Evolutionary conservation across 352 stramenopile species (phyloP), one percentile per base, ranked within the genome.

Genomic region (Phytophthora pistaciae): DNA sequence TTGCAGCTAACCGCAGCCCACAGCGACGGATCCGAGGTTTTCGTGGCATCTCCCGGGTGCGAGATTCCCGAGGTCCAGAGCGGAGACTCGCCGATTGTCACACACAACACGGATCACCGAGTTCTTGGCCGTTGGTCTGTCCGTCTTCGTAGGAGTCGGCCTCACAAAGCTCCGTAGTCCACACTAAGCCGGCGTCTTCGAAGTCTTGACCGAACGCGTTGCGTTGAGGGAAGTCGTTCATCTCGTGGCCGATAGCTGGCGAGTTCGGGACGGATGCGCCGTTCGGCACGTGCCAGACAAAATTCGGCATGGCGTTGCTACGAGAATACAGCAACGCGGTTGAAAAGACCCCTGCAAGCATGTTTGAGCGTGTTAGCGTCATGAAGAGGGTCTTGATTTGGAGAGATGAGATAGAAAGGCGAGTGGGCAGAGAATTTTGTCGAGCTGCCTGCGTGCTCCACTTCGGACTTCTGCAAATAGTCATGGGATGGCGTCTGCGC

Each of bases 101-200:
- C 23, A 70, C 56, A 64, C 88, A 96, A 72, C 82, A 84, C 38
- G 84, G 85, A 60, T 94, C 87, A 6, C 88, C 88, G 13, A 94
- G 80, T 66, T 96, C 85, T 62, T 92, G 61, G 48, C 88, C 87
- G 67, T 96, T 96, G 10, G 83, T 93, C 27, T 83, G 74, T 6
- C 88, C 87, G 55, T 96, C 88, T 29, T 78, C 70, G 49, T 94
- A 87, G 27, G 72, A 87, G 62, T 94, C 87, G 9, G 65, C 42
- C 56, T 92, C 18, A 56, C 85, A 92, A 3, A 92, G 58, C 8
- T 71, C 67, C 9, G 52, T 64, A 20, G 74, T 78, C 74, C 74
- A 83, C 33, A 62, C 31, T 7, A 52, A 13, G 8, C 66, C 74
- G 4, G 69, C 75, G 5, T 52, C 27, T 11, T 56, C 50, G 27